Conservation (phyloP, 352 stramenopile species). For the Pythium aquatile region DNA sequence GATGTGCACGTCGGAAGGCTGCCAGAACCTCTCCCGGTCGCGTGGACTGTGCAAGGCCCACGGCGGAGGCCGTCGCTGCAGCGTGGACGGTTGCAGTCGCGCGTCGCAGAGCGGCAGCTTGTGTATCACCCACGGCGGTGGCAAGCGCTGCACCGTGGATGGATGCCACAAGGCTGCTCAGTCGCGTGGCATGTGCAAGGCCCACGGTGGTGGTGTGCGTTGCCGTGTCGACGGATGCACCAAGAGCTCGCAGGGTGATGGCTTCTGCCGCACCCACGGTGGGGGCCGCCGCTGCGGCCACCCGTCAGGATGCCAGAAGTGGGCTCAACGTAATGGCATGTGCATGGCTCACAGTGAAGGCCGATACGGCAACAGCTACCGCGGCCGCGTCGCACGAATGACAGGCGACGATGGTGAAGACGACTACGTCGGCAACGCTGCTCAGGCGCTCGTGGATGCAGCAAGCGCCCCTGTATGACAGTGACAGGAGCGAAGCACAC, state of each 20-base stretch:
- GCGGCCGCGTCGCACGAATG: conserved; percentile 53
- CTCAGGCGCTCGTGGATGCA: conserved; percentile 9
- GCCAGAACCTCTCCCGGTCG: conserved; percentile 73
- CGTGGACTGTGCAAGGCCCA: conserved; percentile 79
- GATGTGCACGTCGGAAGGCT: conserved; percentile 77
- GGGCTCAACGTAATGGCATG: conserved; percentile 82
- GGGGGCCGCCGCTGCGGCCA: conserved; percentile 72
- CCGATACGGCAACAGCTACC: conserved; percentile 82
- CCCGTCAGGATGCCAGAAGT: conserved; percentile 70
- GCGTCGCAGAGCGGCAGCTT: conserved; percentile 79
- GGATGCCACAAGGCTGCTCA: conserved; percentile 78
- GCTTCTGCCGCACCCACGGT: conserved; percentile 81
- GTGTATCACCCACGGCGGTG: conserved; percentile 81
- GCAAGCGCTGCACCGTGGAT: conserved; percentile 81
- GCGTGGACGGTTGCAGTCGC: conserved; percentile 72
- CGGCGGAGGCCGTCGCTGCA: conserved; percentile 71
- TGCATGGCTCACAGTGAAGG: conserved; percentile 85
- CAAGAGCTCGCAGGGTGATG: conserved; percentile 81
- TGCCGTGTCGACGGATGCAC: conserved; percentile 79
- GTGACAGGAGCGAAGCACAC: not conserved
- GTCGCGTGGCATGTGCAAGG: conserved; percentile 83
- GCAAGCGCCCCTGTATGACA: conserved; percentile 15
- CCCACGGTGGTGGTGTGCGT: conserved; percentile 76
- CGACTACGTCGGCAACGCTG: conserved; percentile 9
- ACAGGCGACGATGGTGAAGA: conserved; percentile 15